phyloP scores from a whole-genome alignment of 2,329 filamentous ascomycete genomes.

The Xylaria sp. region DNA sequence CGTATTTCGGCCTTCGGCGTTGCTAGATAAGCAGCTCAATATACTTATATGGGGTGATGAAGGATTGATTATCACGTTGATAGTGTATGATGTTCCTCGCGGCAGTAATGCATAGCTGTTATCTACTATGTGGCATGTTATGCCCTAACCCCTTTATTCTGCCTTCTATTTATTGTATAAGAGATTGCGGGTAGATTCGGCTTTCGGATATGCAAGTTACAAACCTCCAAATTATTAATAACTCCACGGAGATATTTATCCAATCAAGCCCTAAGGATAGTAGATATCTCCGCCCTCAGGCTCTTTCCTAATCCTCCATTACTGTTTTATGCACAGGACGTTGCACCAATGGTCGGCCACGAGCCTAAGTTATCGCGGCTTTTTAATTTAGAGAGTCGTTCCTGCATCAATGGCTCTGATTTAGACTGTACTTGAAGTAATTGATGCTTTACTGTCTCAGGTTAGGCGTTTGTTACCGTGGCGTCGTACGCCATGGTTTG shows the following conservation, averaged over 20 bases:
- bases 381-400: background rate
- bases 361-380: background rate
- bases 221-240: conserved; percentile 6
- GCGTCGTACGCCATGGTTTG: background rate
- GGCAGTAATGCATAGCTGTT: conserved; percentile 1
- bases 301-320: background rate
- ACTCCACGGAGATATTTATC: conserved; percentile 5
- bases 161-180: too few species aligned
- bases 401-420: background rate
- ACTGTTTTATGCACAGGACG: conserved; percentile 11
- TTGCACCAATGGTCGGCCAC: conserved; percentile 13
- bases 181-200: conserved; percentile 7
- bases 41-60: background rate
- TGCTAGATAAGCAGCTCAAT: conserved; percentile 15
- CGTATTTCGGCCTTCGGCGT: background rate
- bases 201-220: conserved; percentile 16
- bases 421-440: background rate
- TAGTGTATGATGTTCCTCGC: background rate
- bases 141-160: background rate
- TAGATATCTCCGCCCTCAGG: background rate
- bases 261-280: conserved; percentile 18
- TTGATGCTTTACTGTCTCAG: background rate
- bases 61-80: background rate
- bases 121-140: background rate
- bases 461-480: conserved; percentile 9